Percentiles rank a stretch among this genome's conserved stretches.
These are phyloP conservation scores for Gilbertella persicaria DNA, from an alignment of 371 early-diverging fungal species.

Conservation along the genomic window DNA sequence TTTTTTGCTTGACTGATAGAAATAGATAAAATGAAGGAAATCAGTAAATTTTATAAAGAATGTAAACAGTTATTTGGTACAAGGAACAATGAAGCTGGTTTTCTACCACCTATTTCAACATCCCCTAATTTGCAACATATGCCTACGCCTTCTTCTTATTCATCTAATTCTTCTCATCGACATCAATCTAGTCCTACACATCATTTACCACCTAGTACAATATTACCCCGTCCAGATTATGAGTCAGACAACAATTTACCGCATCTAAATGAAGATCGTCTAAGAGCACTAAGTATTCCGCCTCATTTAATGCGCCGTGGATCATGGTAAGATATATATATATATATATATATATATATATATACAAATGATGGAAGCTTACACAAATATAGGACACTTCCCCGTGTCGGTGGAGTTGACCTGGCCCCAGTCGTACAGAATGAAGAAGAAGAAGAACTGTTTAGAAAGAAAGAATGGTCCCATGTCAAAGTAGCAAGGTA, in stretches of 20 bases:
- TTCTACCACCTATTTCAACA: conserved; percentile 6
- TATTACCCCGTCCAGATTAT: neutral
- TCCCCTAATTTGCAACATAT: conserved; percentile 13
- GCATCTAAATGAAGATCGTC: conserved; percentile 13
- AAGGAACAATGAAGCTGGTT: neutral
- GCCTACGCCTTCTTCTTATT: conserved; percentile 8
- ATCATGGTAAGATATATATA: conserved; percentile 14
- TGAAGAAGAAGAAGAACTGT: neutral
- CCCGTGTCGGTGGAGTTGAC: conserved; percentile 10
- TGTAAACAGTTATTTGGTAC: conserved; percentile 24
- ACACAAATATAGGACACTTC: conserved; percentile 15
- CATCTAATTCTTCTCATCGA: neutral
- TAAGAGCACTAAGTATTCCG: conserved; percentile 6
- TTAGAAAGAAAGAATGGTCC: neutral
- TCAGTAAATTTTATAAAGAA: conserved; percentile 25
- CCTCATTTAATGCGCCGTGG: conserved; percentile 1
- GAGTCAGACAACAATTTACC: conserved; percentile 6
- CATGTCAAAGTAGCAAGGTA: conserved; percentile 13
- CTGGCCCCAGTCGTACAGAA: conserved; percentile 6
- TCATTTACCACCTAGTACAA: neutral
- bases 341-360: neutral
- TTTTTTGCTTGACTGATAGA: too few species aligned
- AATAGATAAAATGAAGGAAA: conserved; percentile 25
- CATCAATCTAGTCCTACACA: neutral
- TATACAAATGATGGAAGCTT: too few species aligned